Base-by-base conservation (phyloP, 1,284 basidiomycete genomes). In the Golubevia pallescens region DNA sequence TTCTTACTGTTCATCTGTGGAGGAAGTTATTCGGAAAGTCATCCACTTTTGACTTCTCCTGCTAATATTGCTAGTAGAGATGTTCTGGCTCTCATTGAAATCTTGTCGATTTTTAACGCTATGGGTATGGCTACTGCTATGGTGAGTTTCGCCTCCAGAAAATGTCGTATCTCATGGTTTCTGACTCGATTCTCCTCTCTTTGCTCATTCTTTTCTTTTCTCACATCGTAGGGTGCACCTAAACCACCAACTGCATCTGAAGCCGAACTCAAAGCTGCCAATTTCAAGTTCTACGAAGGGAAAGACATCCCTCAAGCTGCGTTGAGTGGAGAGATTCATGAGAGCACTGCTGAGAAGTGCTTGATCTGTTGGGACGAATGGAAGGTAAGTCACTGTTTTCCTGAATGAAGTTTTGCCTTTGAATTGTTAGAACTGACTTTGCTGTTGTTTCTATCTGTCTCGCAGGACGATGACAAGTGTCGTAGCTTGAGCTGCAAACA, bases 1-100 rank as follows among this genome's bases (percentile, higher is more conserved):
- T 82, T 81, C 63, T 69, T 82, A 60, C 73, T 84, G 16, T 84
- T 84, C 60, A 77, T 84, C 3, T 77, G 75, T 42, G 81, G 81
- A 32, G 81, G 81, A 0, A 71, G 73, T 24, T 84, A 82, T 57
- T 72, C 75, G 16, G 70, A 75, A 8, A 67, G 74, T 48, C 81
- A 84, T 52, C 80, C 81, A 14, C 65, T 84, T 66, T 66, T 84
- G 19, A 73, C 73, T 4, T 69, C 78, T 28, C 73, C 71, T 34
- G 72, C 71, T 4, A 61, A 70, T 2, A 70, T 76, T 14, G 80
- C 81, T 2, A 78, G 77, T 1, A 74, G 79, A 2, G 81, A 84
- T 62, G 65, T 84, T 21, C 77, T 84, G 80, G 71, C 80, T 60
- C 70, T 82, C 56, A 82, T 84, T 72, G 80, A 84, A 53, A 57